These are phyloP conservation scores for Echria macrotheca DNA, from an alignment of 495 filamentous ascomycete genomes.

Conservation along the genomic window DNA sequence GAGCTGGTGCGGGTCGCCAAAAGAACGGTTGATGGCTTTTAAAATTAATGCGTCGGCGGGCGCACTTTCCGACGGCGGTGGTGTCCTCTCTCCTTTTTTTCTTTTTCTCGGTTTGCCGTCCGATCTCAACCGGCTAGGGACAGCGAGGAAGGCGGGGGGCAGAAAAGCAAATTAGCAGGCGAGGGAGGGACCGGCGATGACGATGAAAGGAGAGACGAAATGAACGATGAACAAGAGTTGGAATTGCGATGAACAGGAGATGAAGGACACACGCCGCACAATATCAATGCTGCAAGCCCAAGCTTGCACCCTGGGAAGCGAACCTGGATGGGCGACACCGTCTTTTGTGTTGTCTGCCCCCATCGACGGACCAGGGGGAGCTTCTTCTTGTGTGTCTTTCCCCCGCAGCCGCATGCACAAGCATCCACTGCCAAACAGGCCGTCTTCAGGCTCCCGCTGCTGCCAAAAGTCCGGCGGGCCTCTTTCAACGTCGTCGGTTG, in stretches of 20 bases:
- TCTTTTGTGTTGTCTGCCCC: constrained; percentile 3
- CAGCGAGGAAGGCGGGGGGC: neutral
- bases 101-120: neutral
- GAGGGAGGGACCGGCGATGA: neutral
- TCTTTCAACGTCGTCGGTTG: constrained; percentile 8
- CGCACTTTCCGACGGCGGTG: neutral
- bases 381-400: neutral
- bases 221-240: neutral
- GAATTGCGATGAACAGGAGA: constrained; percentile 2
- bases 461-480: constrained; percentile 1
- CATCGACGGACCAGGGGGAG: constrained; percentile 4
- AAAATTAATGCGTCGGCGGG: constrained; percentile 11
- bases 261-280: neutral
- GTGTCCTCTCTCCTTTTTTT: constrained; percentile 2
- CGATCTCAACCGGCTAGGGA: neutral
- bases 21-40: neutral
- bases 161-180: neutral
- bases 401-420: neutral
- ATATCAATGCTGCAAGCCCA: constrained; percentile 8
- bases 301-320: constrained; percentile 6
- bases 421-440: neutral
- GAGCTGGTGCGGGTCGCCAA: neutral
- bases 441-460: neutral
- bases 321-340: constrained; percentile 9
- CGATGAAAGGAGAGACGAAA: neutral